These are phyloP conservation scores for Hemisphaericaspora nanyangensis DNA, from an alignment of 805 yeast genomes.

Conservation along the genomic window DNA sequence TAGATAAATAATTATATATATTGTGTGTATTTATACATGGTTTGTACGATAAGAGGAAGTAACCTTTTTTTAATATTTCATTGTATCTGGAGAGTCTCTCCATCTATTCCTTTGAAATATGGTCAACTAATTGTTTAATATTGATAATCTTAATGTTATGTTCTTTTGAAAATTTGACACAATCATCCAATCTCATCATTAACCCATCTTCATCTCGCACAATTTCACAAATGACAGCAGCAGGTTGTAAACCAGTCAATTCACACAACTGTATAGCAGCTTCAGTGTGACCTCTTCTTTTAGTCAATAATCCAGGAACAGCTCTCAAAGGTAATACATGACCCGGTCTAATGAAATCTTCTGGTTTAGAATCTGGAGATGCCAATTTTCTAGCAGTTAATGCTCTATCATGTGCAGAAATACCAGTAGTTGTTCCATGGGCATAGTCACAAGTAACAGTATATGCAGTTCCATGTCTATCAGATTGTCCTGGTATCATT, in stretches of 20 bases:
- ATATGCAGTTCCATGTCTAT: conserved; percentile 95
- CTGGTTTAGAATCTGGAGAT: conserved; percentile 48
- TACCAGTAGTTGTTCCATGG: conserved; percentile 94
- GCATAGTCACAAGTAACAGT: conserved; percentile 86
- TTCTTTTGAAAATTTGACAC: conserved; percentile 61
- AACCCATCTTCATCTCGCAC: conserved; percentile 91
- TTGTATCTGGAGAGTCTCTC: not conserved
- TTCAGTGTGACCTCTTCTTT: conserved; percentile 94
- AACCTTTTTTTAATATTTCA: not conserved
- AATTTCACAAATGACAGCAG: conserved; percentile 89
- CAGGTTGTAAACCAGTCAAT: conserved; percentile 76
- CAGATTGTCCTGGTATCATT: conserved; percentile 61
- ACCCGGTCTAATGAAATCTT: conserved; percentile 85
- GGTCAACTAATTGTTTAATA: conserved; percentile 65
- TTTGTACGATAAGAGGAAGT: not conserved
- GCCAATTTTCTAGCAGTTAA: conserved; percentile 75
- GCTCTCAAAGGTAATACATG: conserved; percentile 93
- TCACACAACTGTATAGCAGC: conserved; percentile 88
- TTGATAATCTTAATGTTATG: conserved; percentile 69
- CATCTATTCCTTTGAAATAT: too few relatives aligned
- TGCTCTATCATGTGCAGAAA: conserved; percentile 91
- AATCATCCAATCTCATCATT: conserved; percentile 92
- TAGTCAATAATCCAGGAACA: conserved; percentile 72
- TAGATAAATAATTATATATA: too few relatives aligned
- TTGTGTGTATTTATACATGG: not conserved